phyloP scores from a whole-genome alignment of 2,329 filamentous ascomycete genomes.

The Rhynchosporium agropyri region DNA sequence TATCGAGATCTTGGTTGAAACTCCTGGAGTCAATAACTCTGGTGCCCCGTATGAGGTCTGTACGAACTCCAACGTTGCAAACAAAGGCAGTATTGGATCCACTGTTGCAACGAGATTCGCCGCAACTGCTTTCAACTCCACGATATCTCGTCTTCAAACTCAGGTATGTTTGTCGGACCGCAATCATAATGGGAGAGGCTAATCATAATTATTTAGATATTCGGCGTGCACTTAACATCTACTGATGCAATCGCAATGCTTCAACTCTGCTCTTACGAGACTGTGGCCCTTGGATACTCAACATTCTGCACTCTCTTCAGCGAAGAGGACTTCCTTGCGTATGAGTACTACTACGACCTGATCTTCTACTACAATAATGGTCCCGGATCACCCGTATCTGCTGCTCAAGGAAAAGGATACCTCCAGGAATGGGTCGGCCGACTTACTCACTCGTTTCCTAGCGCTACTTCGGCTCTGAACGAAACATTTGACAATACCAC shows the following conservation, averaged over 20 bases:
- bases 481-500: conserved; percentile 44
- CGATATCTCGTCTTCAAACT: conserved; percentile 22
- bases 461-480: conserved; percentile 32
- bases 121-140: conserved; percentile 20
- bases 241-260: conserved; percentile 26
- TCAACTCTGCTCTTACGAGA: conserved; percentile 28
- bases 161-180: conserved; percentile 14
- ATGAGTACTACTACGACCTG: conserved; percentile 49
- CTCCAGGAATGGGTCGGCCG: conserved; percentile 27
- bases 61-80: conserved; percentile 19
- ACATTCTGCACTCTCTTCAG: conserved; percentile 48
- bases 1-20: conserved; percentile 26
- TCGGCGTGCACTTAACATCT: conserved; percentile 22
- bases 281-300: conserved; percentile 47
- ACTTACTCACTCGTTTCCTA: conserved; percentile 30
- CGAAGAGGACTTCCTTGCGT: conserved; percentile 48
- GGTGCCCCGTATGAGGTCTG: conserved; percentile 26
- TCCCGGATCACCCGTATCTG: conserved; percentile 21
- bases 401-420: conserved; percentile 25
- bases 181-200: not conserved
- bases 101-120: conserved; percentile 20
- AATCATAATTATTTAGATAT: conserved; percentile 15
- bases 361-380: conserved; percentile 41
- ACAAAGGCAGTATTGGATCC: conserved; percentile 21
- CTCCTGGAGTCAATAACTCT: conserved; percentile 22